Evolutionary conservation across 805 yeast genomes (phyloP).

Genomic region (Wickerhamiella cacticola): DNA sequence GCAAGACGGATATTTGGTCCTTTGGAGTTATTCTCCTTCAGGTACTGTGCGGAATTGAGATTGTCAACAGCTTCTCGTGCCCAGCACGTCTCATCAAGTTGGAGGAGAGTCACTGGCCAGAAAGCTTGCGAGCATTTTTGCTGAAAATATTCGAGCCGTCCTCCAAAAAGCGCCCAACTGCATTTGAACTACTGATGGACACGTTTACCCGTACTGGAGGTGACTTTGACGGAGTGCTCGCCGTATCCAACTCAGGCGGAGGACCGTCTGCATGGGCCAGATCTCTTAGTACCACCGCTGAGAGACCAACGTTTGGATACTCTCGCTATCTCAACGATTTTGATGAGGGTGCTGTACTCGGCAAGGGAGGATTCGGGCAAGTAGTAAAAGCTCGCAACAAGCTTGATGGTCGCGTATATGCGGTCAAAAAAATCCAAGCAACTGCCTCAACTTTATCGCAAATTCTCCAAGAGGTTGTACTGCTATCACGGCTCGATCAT

Average conservation of each 20-base stretch:
- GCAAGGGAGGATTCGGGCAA: slow-evolving; percentile 95
- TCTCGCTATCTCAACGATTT: slow-evolving; percentile 87
- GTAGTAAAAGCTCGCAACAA: slow-evolving; percentile 94
- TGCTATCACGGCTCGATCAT: slow-evolving; percentile 82
- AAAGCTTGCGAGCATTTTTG: slow-evolving; percentile 54
- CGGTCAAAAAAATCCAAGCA: slow-evolving; percentile 83
- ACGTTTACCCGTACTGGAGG: slow-evolving; percentile 49
- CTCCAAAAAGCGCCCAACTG: slow-evolving; percentile 63
- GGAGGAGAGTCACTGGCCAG: slow-evolving; percentile 34
- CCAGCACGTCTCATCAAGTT: slow-evolving; percentile 52
- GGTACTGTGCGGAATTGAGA: slow-evolving; percentile 48
- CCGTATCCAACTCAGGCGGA: neutral
- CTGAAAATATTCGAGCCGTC: slow-evolving; percentile 50
- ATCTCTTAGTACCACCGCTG: slow-evolving; percentile 15
- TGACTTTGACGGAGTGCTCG: neutral
- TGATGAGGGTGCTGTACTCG: slow-evolving; percentile 83
- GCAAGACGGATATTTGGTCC: slow-evolving; percentile 90
- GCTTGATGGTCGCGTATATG: slow-evolving; percentile 89
- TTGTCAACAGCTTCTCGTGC: slow-evolving; percentile 41
- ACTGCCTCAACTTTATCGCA: slow-evolving; percentile 40
- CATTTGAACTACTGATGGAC: slow-evolving; percentile 72
- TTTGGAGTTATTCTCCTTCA: slow-evolving; percentile 68
- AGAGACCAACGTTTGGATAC: slow-evolving; percentile 19
- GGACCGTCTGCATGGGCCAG: slow-evolving; percentile 8
- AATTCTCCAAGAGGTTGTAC: slow-evolving; percentile 80